A percentile compares a stretch with the other conserved stretches of the same genome.
Conservation (phyloP, 306 rosid species). For the Spatholobus suberectus region DNA sequence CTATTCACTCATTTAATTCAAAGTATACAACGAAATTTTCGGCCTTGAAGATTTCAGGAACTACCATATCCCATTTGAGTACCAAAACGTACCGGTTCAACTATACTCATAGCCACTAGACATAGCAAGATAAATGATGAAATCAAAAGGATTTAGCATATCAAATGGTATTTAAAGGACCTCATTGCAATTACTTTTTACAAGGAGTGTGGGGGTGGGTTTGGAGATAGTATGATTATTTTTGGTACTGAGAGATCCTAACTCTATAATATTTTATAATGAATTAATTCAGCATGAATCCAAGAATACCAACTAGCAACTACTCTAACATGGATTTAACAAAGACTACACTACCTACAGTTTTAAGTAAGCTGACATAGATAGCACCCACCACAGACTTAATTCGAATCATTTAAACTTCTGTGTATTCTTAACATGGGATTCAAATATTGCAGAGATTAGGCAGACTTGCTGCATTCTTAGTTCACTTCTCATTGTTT, state of each 20-base stretch:
- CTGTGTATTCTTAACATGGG: neutral
- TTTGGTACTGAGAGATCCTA: neutral
- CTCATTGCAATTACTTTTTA: neutral
- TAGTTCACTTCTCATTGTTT: neutral
- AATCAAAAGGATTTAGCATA: neutral
- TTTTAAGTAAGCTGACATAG: slow-evolving; percentile 1
- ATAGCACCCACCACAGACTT: neutral
- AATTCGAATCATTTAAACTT: neutral
- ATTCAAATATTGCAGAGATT: neutral
- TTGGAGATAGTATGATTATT: neutral
- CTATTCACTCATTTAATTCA: slow-evolving; percentile 1
- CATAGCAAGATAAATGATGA: neutral
- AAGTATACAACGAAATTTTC: neutral
- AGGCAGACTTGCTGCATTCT: neutral
- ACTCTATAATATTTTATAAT: neutral
- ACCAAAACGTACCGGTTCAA: neutral
- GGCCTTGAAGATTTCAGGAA: neutral
- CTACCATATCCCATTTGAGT: neutral
- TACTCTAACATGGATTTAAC: neutral
- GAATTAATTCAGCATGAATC: neutral
- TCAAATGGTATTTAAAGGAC: neutral
- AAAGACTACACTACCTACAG: neutral
- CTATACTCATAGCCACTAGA: neutral
- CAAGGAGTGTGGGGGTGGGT: neutral
- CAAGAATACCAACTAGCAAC: neutral